A percentile compares a stretch with the other conserved stretches of the same genome.
These are phyloP conservation scores for Phtheirospermum japonicum DNA, from an alignment of 257 asterid genomes.

Conservation along the genomic window DNA sequence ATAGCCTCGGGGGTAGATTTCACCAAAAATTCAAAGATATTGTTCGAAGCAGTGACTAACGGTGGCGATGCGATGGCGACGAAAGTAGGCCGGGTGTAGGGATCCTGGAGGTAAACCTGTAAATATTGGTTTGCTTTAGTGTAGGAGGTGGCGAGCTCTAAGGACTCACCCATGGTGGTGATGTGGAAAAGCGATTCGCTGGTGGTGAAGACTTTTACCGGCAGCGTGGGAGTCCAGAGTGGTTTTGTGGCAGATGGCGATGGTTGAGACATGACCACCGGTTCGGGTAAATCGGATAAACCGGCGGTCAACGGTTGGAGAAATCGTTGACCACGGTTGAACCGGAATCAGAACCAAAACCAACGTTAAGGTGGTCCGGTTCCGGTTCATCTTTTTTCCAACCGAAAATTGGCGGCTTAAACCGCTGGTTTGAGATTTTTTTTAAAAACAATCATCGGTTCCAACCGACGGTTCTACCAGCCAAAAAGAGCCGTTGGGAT, in stretches of 20 bases:
- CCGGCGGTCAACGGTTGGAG: too few relatives aligned
- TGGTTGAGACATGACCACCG: too few relatives aligned
- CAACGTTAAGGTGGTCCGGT: too few relatives aligned
- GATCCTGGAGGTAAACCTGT: constrained; percentile 61
- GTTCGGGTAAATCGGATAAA: too few relatives aligned
- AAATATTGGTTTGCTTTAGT: constrained; percentile 75
- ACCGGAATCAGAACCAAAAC: too few relatives aligned
- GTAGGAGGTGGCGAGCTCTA: constrained; percentile 56
- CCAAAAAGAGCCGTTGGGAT: too few relatives aligned
- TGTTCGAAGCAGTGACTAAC: constrained; percentile 46
- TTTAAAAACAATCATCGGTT: too few relatives aligned
- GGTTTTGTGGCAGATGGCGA: constrained; percentile 50
- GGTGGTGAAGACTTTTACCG: constrained; percentile 56
- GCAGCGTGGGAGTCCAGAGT: constrained; percentile 55
- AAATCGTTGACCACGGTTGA: too few relatives aligned
- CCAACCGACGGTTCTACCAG: too few relatives aligned
- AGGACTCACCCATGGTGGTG: constrained; percentile 68
- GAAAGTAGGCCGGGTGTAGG: constrained; percentile 47
- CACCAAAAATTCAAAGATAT: constrained; percentile 75
- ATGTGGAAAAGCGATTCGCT: constrained; percentile 66
- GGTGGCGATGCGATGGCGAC: constrained; percentile 89
- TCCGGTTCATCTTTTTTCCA: too few relatives aligned
- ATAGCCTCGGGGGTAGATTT: constrained; percentile 63
- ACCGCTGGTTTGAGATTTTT: too few relatives aligned
- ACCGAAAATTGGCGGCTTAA: too few relatives aligned